Conservation (phyloP, 306 rosid species). For the apple (Malus domestica) region ASM211411v1 NC_041805.1:9711001-9711500, state of each 20-base stretch:
- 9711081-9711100: slow-evolving; percentile 33
- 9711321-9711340: slow-evolving; percentile 90
- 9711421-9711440: slow-evolving; percentile 57
- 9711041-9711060: slow-evolving; percentile 53
- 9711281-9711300: slow-evolving; percentile 69
- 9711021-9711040: slow-evolving; percentile 56
- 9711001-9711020: slow-evolving; percentile 39
- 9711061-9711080: slow-evolving; percentile 49
- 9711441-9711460: slow-evolving; percentile 40
- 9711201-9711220: slow-evolving; percentile 30
- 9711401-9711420: slow-evolving; percentile 46
- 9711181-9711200: slow-evolving; percentile 68
- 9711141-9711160: slow-evolving; percentile 57
- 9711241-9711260: slow-evolving; percentile 41
- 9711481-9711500: slow-evolving; percentile 68
- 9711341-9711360: slow-evolving; percentile 58
- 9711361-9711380: slow-evolving; percentile 71
- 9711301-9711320: slow-evolving; percentile 70
- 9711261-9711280: slow-evolving; percentile 60
- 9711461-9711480: slow-evolving; percentile 57
- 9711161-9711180: slow-evolving; percentile 52
- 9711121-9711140: slow-evolving; percentile 73
- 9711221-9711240: slow-evolving; percentile 27
- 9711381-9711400: slow-evolving; percentile 83
- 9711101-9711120: slow-evolving; percentile 63